These are phyloP conservation scores for Suillus sp. DNA, from an alignment of 768 basidiomycete species.

Conservation along the genomic window DNA sequence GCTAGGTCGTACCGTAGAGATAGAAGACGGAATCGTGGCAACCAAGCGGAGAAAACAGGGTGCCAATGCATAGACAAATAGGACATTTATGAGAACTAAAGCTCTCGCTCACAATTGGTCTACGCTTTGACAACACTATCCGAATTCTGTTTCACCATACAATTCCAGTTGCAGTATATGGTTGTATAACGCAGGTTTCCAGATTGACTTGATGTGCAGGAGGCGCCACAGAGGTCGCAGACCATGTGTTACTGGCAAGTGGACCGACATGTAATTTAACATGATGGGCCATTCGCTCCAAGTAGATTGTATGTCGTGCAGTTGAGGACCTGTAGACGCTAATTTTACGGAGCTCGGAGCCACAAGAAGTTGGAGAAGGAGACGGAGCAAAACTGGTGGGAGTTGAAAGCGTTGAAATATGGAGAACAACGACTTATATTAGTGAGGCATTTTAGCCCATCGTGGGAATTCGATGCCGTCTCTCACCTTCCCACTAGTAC, in stretches of 20 bases:
- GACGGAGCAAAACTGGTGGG: neutral
- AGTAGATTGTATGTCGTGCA: neutral
- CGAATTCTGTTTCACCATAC: neutral
- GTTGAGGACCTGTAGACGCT: neutral
- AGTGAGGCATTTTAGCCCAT: neutral
- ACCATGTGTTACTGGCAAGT: neutral
- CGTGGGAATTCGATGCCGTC: neutral
- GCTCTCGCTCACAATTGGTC: neutral
- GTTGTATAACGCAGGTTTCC: neutral
- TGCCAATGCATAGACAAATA: neutral
- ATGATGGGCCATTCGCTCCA: neutral
- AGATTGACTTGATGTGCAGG: neutral
- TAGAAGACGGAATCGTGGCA: neutral
- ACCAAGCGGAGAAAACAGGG: neutral
- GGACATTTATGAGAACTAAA: neutral
- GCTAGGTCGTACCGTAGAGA: neutral
- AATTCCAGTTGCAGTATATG: neutral
- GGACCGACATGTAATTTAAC: neutral
- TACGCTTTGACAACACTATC: neutral
- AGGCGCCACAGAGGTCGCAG: neutral
- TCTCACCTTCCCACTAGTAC: no score
- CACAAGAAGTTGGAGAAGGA: neutral
- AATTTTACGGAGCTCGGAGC: neutral
- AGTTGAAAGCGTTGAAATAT: neutral
- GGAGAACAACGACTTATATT: neutral